Evolutionary conservation across 176 grass and related monocot genomes (phyloP), one percentile per base, ranked within the genome.

Genomic region (Aechmea fasciata): DNA sequence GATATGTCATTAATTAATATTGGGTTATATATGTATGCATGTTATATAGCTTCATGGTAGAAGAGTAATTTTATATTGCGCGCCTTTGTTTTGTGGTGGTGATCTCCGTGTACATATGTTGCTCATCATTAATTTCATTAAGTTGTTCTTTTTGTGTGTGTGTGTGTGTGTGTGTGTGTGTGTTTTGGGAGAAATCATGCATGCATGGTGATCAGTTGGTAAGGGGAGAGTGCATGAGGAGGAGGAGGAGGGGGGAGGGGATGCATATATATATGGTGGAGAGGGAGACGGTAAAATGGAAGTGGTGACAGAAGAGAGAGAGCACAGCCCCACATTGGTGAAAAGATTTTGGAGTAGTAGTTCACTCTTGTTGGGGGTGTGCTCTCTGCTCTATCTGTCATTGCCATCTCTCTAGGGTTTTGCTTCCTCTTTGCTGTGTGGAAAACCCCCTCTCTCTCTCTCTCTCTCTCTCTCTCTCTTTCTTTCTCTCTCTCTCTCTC

Each of bases 351-450:
- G 33, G 33, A 41, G 33, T 41, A 41, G n/a, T 78, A 29, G 54
- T 19, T 82, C 82, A 79, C 84, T 81, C 50, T 79, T 88, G 87
- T 74, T 69, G 82, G 80, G 82, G 54, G 87, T 96, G 91, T 96
- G 91, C 85, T 91, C 87, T 91, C 91, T 96, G 33, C 85, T 91
- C 87, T 96, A 70, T 80, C 88, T 96, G 88, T 96, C 91, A 96
- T 88, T 19, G 51, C 63, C 61, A 72, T 73, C 33, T 73, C 33
- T 50, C 78, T 70, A 13, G 54, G 13, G 13, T 20, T 18, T 59
- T 61, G 11, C 33, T 41, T 41, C 33, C 33, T 41, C 29, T 33
- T 33, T 33, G 29, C 29, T 33, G 6, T 4, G 2, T 3, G 6
- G 6, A 33, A 33, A 3, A 33, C 29, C 29, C 54, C 19, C 54